Evolutionary conservation across 1,139 yeast genomes (phyloP).

Genomic region (Yamadazyma pseudoaaseri): DNA sequence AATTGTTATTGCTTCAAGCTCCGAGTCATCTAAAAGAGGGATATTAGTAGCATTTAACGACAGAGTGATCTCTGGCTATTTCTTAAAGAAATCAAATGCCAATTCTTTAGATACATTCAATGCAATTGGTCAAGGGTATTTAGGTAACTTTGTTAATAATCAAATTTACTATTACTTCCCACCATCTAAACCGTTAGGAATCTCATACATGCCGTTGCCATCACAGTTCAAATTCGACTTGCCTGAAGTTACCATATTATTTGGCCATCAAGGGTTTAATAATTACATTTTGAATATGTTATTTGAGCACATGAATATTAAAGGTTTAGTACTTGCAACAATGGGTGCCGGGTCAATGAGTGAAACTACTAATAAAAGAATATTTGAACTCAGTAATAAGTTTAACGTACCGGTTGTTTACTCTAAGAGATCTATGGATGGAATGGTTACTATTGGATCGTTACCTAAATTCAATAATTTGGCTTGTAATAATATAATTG

Average conservation of each 20-base stretch:
- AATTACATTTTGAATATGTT: conserved; percentile 46
- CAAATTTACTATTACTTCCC: conserved; percentile 66
- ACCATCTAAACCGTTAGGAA: conserved; percentile 58
- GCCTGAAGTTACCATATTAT: conserved; percentile 33
- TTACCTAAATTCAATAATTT: conserved; percentile 25
- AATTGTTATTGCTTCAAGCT: conserved; percentile 57
- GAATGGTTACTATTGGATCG: conserved; percentile 44
- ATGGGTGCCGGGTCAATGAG: conserved; percentile 73
- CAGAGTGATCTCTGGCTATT: conserved; percentile 66
- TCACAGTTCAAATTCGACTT: conserved; percentile 20
- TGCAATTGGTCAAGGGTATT: conserved; percentile 65
- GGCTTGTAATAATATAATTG: conserved; percentile 31
- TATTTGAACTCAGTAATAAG: conserved; percentile 31
- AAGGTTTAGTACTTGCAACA: conserved; percentile 63
- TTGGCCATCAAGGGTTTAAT: conserved; percentile 62
- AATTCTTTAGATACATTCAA: conserved; percentile 69
- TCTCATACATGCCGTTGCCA: conserved; percentile 24
- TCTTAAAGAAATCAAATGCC: conserved; percentile 68
- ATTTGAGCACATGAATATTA: conserved; percentile 38
- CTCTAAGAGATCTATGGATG: conserved; percentile 67
- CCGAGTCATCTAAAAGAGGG: conserved; percentile 54
- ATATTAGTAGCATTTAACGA: conserved; percentile 65
- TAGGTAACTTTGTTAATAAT: conserved; percentile 68
- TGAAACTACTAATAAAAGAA: conserved; percentile 44
- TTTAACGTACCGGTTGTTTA: conserved; percentile 54